Evolutionary conservation across 371 early-diverging fungal genomes (phyloP), one percentile per base, ranked within the genome.

Genomic region (Actinomortierella wolfii): DNA sequence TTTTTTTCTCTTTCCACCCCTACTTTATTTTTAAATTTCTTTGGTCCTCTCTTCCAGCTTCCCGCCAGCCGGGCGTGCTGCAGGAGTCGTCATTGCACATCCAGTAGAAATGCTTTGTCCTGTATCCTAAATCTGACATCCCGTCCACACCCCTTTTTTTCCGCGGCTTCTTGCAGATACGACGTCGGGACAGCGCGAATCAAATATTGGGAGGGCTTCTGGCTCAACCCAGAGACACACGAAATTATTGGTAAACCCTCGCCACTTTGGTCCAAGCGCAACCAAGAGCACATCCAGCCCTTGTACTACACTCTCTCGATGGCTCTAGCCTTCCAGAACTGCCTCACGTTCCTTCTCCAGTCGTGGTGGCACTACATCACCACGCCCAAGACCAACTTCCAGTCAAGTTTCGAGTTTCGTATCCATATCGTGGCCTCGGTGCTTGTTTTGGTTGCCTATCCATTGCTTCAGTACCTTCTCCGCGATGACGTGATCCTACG

Each of bases 231-330:
- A 9, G 14, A 13, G 41, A 64, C 70, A 1, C 17, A 57, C 1
- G 57, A 64, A 43, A 61, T 70, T 48, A 51, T 60, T 17, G 47
- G 61, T 52, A 70, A 45, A 21, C 65, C 70, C 2, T 60, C 65
- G 7, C 58, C 59, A 21, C 25, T 21, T 23, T 70, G 70, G 70
- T 25, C 28, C n/a, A 26, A 15, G 25, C 14, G 41, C 1, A 58
- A 64, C 26, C 28, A 28, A 1, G 18, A 34, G 23, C 70, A 64
- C 57, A 58, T 70, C 42, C 65, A 61, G 54, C 70, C 70, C 18
- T 65, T 70, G 20, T 70, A 70, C 39, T 70, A 70, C 28, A 64
- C 61, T 20, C 45, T 70, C n/a, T 64, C 70, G 17, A 57, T 60
- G 20, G 15, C 45, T 15, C 57, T 70, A 17, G 56, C 70, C 18